Evolutionary conservation across 2,329 filamentous ascomycete genomes (phyloP), one percentile per base, ranked within the genome.

Genomic region (Alternaria burnsii): DNA sequence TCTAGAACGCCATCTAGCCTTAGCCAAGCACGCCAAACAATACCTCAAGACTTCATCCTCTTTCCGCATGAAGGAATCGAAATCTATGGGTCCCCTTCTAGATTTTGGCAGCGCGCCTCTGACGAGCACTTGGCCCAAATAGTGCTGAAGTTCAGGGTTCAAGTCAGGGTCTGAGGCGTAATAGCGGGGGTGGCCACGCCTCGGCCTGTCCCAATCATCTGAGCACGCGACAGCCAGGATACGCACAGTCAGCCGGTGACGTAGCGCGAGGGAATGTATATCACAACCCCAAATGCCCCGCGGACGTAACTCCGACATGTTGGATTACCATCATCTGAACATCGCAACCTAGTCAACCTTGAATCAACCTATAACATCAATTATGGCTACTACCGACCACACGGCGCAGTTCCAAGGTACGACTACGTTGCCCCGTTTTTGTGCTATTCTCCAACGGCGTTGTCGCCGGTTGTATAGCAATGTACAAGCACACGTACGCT

Each of bases 191-290:
- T 36, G 24, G 42, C 36, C 22, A 36, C 58, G 16, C 41, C 20
- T 41, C 46, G 50, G 40, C 32, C 32, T 44, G 28, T 46, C 36
- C 55, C 51, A 58, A 61, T 58, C 60, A 60, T 59, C 51, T 56
- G 36, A 50, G 55, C 60, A 43, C 54, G 60, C 53, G 55, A 60
- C 51, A 60, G 60, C 60, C 50, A 55, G 26, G 30, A 40, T 24
- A 32, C 30, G 59, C 48, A 24, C 53, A n/a, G 57, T 63, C 43
- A 63, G 59, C 62, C 28, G 30, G 55, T 65, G 62, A 65, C 62
- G 62, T 65, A 60, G 59, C 36, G 43, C 44, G 18, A 50, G 36
- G 10, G 28, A 18, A 26, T 58, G 34, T 61, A 61, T 61, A 61
- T 61, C 11, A 54, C 16, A 14, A 41, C 42, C 41, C 47, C 20